Conservation (phyloP, 176 grass and related monocot species). For the Alloteropsis semialata region DNA sequence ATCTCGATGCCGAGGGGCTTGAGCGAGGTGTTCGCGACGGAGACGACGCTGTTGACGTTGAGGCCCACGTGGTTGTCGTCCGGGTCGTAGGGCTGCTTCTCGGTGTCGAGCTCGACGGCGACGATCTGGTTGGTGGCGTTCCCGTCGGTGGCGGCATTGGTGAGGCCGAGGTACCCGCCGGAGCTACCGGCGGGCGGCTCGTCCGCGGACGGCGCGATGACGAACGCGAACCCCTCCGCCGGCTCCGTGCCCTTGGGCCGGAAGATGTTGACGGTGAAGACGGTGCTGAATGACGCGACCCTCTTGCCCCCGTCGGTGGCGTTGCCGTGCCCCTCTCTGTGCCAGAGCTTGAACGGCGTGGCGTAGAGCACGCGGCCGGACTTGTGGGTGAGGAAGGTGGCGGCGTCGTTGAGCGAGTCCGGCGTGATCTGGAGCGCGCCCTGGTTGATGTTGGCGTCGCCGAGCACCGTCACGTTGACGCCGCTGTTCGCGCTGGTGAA, state of each 20-base stretch:
- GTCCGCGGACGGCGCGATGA: conserved; percentile 39
- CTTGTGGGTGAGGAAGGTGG: conserved; percentile 46
- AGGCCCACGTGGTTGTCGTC: conserved; percentile 89
- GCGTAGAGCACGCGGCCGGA: conserved; percentile 64
- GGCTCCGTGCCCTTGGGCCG: conserved; percentile 13
- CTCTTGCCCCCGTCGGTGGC: not conserved
- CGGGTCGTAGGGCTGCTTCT: conserved; percentile 63
- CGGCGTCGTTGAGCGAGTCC: conserved; percentile 33
- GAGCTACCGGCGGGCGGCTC: conserved; percentile 38
- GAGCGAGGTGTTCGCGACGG: conserved; percentile 35
- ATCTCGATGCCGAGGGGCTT: conserved; percentile 55
- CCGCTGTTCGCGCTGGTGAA: not conserved
- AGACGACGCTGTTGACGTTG: conserved; percentile 75
- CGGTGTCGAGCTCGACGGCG: conserved; percentile 88
- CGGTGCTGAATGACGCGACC: conserved; percentile 69
- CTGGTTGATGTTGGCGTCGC: conserved; percentile 34
- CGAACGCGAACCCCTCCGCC: conserved; percentile 77
- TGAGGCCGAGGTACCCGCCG: conserved; percentile 68
- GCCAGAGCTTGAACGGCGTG: conserved; percentile 54
- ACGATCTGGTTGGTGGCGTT: conserved; percentile 52
- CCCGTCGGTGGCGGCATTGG: conserved; percentile 53
- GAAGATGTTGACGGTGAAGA: conserved; percentile 73
- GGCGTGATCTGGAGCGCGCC: conserved; percentile 87
- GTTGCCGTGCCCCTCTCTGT: not conserved
- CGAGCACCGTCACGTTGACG: conserved; percentile 33